Conservation (phyloP, 768 basidiomycete species). For the Pleurotus giganteus region DNA sequence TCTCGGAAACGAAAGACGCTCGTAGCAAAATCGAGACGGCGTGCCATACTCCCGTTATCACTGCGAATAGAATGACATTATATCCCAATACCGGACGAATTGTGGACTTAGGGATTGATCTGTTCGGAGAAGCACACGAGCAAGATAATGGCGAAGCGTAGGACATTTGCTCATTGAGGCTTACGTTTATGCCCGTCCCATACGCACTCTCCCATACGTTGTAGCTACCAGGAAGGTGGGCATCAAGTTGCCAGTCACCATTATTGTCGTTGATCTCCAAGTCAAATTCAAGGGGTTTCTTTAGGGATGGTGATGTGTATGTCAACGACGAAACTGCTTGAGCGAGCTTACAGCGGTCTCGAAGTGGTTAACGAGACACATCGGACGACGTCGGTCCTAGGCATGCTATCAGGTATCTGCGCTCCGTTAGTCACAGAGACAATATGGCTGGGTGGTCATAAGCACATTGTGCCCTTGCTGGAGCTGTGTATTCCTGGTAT, state of each 20-base stretch:
- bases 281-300: too few relatives aligned
- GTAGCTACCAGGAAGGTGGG: too few relatives aligned
- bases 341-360: slow-evolving; percentile 88
- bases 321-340: slow-evolving; percentile 91
- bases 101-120: slow-evolving; percentile 61
- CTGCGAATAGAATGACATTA: too few relatives aligned
- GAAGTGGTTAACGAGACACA: slow-evolving; percentile 95
- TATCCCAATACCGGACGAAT: too few relatives aligned
- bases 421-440: slow-evolving; percentile 74
- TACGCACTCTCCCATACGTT: too few relatives aligned
- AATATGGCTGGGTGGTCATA: slow-evolving; percentile 83
- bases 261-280: too few relatives aligned
- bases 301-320: too few relatives aligned
- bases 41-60: too few relatives aligned
- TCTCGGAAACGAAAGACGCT: too few relatives aligned
- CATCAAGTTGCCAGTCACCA: too few relatives aligned
- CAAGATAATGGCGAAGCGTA: slow-evolving; percentile 90
- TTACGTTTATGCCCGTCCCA: too few relatives aligned
- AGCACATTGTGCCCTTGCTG: slow-evolving; percentile 82
- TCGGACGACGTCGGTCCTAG: slow-evolving; percentile 87
- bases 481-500: slow-evolving; percentile 91
- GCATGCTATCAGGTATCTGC: slow-evolving; percentile 75
- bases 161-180: slow-evolving; percentile 78
- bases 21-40: too few relatives aligned
- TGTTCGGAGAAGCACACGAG: slow-evolving; percentile 63